These are phyloP conservation scores for Arachis hypogaea DNA, from an alignment of 306 rosid species.

Conservation along the genomic window DNA sequence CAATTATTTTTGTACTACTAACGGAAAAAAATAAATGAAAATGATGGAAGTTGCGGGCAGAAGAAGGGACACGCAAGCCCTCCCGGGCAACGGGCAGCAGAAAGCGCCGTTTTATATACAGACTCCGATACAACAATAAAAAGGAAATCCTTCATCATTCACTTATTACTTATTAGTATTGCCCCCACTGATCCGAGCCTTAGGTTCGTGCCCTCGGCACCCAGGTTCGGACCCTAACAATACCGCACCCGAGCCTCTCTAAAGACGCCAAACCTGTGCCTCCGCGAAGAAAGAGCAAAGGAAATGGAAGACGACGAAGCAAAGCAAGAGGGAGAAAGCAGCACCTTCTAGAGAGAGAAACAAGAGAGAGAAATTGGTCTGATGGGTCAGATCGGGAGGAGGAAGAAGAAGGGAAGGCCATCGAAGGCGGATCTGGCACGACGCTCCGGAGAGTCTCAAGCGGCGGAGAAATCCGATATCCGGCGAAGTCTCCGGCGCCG, in stretches of 20 bases:
- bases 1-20: too few species aligned
- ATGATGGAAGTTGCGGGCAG: too few species aligned
- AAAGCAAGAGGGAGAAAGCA: slow-evolving; percentile 15
- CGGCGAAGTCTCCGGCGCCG: slow-evolving; percentile 92
- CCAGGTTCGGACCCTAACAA: slow-evolving; percentile 46
- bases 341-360: slow-evolving; percentile 40
- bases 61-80: too few species aligned
- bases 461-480: slow-evolving; percentile 46
- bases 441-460: slow-evolving; percentile 60
- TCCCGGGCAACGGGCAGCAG: too few species aligned
- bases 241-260: slow-evolving; percentile 44
- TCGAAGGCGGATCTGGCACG: slow-evolving; percentile 98
- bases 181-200: slow-evolving; percentile 42
- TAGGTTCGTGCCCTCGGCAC: slow-evolving; percentile 34
- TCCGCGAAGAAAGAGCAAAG: slow-evolving; percentile 40
- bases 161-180: too few species aligned
- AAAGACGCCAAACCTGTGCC: slow-evolving; percentile 50
- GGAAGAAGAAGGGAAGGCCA: slow-evolving; percentile 98
- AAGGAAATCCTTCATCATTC: too few species aligned
- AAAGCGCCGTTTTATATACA: too few species aligned
- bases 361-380: slow-evolving; percentile 33
- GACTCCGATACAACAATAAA: too few species aligned
- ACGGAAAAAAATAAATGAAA: too few species aligned
- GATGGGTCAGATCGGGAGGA: slow-evolving; percentile 99
- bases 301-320: slow-evolving; percentile 33